These are phyloP conservation scores for Glycine latifolia DNA, from an alignment of 306 rosid species.

Conservation along the genomic window DNA sequence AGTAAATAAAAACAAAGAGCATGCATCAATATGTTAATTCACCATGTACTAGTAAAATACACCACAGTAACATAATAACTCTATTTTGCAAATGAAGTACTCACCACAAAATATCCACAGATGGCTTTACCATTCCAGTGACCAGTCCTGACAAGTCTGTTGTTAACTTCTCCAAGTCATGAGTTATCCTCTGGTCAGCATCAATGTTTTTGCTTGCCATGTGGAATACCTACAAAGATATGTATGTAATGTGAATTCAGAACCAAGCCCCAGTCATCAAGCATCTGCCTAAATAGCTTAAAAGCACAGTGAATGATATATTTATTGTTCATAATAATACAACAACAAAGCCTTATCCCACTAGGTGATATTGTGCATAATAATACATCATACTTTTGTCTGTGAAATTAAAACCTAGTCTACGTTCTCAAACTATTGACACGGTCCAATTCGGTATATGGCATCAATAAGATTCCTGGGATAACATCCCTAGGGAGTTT, in stretches of 20 bases:
- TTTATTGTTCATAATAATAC: background rate
- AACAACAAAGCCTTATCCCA: too few species aligned
- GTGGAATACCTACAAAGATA: constrained; percentile 76
- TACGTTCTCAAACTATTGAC: background rate
- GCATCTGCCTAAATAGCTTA: constrained; percentile 11
- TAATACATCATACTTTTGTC: background rate
- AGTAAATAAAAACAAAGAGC: constrained; percentile 5
- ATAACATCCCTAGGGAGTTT: background rate
- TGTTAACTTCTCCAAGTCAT: constrained; percentile 85
- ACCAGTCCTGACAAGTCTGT: constrained; percentile 82
- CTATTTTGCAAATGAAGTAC: constrained; percentile 34
- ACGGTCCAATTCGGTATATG: background rate
- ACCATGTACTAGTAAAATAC: constrained; percentile 2
- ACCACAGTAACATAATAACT: background rate
- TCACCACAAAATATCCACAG: constrained; percentile 91
- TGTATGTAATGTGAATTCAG: constrained; percentile 34
- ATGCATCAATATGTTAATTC: constrained; percentile 29
- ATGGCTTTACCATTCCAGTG: constrained; percentile 91
- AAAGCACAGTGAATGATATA: background rate
- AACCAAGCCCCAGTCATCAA: constrained; percentile 27
- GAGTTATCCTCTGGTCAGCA: constrained; percentile 90
- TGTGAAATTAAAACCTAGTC: background rate
- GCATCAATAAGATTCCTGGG: constrained; percentile 13
- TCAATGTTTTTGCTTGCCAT: constrained; percentile 76
- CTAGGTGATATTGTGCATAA: background rate